These are phyloP conservation scores for Amylocarpus encephaloides DNA, from an alignment of 2,329 filamentous ascomycete genomes.

Conservation along the genomic window DNA sequence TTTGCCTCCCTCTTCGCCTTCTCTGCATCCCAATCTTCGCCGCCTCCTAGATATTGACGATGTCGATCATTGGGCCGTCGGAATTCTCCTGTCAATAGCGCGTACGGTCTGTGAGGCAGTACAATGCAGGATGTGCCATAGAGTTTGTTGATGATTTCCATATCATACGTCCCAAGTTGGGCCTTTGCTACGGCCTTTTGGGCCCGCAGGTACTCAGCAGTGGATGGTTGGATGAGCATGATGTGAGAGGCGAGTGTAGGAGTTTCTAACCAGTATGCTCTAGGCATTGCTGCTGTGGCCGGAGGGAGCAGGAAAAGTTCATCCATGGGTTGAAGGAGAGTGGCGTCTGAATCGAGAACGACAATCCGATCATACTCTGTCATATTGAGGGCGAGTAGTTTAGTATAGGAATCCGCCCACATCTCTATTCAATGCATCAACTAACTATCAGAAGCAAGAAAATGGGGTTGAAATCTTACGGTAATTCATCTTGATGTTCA, in stretches of 20 bases:
- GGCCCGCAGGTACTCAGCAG: slow-evolving; percentile 41
- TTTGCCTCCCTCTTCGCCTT: slow-evolving; percentile 1
- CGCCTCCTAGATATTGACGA: slow-evolving; percentile 39
- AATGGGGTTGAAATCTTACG: slow-evolving; percentile 27
- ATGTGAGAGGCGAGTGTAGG: slow-evolving; percentile 52
- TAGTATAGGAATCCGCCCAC: slow-evolving; percentile 48
- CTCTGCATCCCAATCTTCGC: slow-evolving; percentile 37
- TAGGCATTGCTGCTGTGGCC: slow-evolving; percentile 58
- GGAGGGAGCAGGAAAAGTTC: slow-evolving; percentile 63
- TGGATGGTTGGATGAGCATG: slow-evolving; percentile 54
- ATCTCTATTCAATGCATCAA: slow-evolving; percentile 9
- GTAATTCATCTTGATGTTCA: slow-evolving; percentile 33
- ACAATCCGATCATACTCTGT: slow-evolving; percentile 44
- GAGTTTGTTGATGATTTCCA: slow-evolving; percentile 34
- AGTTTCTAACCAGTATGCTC: slow-evolving; percentile 63
- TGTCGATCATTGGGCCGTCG: slow-evolving; percentile 38
- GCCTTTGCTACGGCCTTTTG: slow-evolving; percentile 23
- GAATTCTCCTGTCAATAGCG: slow-evolving; percentile 51
- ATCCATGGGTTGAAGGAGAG: slow-evolving; percentile 57
- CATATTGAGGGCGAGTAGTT: slow-evolving; percentile 63
- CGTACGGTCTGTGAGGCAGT: slow-evolving; percentile 50
- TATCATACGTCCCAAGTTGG: slow-evolving; percentile 40
- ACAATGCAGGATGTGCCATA: slow-evolving; percentile 33
- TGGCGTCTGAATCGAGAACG: slow-evolving; percentile 61
- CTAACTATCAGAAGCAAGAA: not conserved